These are phyloP conservation scores for Beauveria sp. DNA, from an alignment of 2,329 filamentous ascomycete genomes.

Conservation along the genomic window DNA sequence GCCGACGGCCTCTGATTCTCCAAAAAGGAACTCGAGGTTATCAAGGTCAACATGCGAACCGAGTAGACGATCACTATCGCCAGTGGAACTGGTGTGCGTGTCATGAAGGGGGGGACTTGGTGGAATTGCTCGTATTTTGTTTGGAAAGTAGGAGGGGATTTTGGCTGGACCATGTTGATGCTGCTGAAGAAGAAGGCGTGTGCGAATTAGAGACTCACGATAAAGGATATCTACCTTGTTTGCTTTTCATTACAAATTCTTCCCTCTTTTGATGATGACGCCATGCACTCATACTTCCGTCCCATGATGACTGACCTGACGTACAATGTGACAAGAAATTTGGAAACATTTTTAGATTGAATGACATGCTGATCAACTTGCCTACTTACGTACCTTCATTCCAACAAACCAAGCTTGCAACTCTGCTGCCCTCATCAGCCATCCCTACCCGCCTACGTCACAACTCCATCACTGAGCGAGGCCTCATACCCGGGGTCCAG, in stretches of 20 bases:
- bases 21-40: slow-evolving; percentile 34
- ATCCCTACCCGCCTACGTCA: neutral
- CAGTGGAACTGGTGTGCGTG: neutral
- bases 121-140: neutral
- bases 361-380: slow-evolving; percentile 3
- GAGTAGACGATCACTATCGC: neutral
- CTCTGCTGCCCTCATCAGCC: neutral
- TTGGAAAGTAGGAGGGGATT: fast-evolving
- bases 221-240: neutral
- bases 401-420: neutral
- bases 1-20: slow-evolving; percentile 37
- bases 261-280: neutral
- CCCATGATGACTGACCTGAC: neutral
- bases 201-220: neutral
- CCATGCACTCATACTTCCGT: neutral
- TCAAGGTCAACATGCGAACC: slow-evolving; percentile 38
- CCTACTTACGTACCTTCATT: too few species aligned
- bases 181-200: neutral
- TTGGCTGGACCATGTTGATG: neutral
- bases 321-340: neutral
- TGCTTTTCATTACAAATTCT: neutral
- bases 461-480: neutral
- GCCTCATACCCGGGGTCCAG: neutral
- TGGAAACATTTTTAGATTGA: neutral
- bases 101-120: neutral